phyloP scores from a whole-genome alignment of 129 eudicot genomes.

The Flaveria robusta region DNA sequence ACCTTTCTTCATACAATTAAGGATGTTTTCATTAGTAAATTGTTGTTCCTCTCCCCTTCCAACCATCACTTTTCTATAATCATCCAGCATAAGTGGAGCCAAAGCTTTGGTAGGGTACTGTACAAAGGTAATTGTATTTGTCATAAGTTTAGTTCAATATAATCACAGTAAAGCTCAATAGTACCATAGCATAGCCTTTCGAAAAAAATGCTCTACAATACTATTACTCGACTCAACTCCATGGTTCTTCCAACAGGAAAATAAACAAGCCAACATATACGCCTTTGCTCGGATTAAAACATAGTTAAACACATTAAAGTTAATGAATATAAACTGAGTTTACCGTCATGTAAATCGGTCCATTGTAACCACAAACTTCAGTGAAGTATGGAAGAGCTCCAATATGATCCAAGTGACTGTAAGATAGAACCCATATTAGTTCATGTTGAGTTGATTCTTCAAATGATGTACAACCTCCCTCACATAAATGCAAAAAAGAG shows the following conservation, averaged over 20 bases:
- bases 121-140: slow-evolving; percentile 16
- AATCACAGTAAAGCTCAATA: background rate
- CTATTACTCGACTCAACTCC: background rate
- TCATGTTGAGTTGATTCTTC: background rate
- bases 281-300: background rate
- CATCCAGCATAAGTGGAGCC: slow-evolving; percentile 91
- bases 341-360: slow-evolving; percentile 99
- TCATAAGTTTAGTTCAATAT: background rate
- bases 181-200: background rate
- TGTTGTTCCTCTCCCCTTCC: slow-evolving; percentile 84
- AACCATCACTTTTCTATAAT: slow-evolving; percentile 83
- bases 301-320: slow-evolving; percentile 2
- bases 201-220: background rate
- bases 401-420: slow-evolving; percentile 94
- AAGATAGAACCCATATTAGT: slow-evolving; percentile 22
- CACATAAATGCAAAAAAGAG: background rate
- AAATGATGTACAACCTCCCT: background rate
- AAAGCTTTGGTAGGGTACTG: slow-evolving; percentile 96
- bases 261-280: background rate
- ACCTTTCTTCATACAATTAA: slow-evolving; percentile 86
- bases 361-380: slow-evolving; percentile 92
- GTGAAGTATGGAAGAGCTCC: slow-evolving; percentile 98
- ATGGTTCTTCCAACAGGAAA: background rate
- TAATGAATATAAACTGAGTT: slow-evolving; percentile 15
- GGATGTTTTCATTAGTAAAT: slow-evolving; percentile 68